Percentiles rank a stretch among this genome's conserved stretches.
Conservation (phyloP, 352 stramenopile species). For the Paralagenidium karlingii region DNA sequence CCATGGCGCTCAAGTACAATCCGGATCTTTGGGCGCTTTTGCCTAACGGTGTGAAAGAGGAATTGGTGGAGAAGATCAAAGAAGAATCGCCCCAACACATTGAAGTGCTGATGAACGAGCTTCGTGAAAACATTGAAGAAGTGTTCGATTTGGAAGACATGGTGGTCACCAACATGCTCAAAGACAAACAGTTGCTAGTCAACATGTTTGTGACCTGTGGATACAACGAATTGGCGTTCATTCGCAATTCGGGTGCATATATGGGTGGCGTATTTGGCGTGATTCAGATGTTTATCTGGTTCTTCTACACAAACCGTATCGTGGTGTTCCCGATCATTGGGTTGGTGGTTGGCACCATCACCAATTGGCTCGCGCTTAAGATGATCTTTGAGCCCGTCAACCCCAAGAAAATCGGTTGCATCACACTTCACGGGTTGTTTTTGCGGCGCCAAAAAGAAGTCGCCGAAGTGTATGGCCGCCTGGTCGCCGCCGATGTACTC, state of each 20-base stretch:
- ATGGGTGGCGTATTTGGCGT: constrained; percentile 85
- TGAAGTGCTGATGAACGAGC: constrained; percentile 89
- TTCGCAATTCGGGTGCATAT: constrained; percentile 81
- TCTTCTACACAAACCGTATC: constrained; percentile 64
- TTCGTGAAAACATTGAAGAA: constrained; percentile 92
- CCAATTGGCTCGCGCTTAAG: constrained; percentile 93
- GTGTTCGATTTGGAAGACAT: constrained; percentile 94
- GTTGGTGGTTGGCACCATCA: constrained; percentile 92
- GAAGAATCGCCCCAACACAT: constrained; percentile 88
- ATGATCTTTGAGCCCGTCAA: constrained; percentile 90
- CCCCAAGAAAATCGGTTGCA: constrained; percentile 68
- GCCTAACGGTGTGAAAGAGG: constrained; percentile 69
- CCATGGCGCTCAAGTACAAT: constrained; percentile 85
- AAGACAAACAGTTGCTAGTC: constrained; percentile 91
- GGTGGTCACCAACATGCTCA: constrained; percentile 89
- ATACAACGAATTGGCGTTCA: constrained; percentile 87
- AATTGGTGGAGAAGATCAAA: constrained; percentile 92
- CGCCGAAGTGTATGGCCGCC: constrained; percentile 74
- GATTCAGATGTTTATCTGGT: constrained; percentile 85
- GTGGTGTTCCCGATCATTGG: constrained; percentile 87
- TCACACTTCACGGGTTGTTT: constrained; percentile 93
- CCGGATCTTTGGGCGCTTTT: constrained; percentile 71
- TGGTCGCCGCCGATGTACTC: constrained; percentile 77
- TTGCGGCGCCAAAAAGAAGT: constrained; percentile 88
- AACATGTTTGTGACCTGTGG: constrained; percentile 92